phyloP scores from a whole-genome alignment of 768 basidiomycete species.

The Collybiopsis confluens region DNA sequence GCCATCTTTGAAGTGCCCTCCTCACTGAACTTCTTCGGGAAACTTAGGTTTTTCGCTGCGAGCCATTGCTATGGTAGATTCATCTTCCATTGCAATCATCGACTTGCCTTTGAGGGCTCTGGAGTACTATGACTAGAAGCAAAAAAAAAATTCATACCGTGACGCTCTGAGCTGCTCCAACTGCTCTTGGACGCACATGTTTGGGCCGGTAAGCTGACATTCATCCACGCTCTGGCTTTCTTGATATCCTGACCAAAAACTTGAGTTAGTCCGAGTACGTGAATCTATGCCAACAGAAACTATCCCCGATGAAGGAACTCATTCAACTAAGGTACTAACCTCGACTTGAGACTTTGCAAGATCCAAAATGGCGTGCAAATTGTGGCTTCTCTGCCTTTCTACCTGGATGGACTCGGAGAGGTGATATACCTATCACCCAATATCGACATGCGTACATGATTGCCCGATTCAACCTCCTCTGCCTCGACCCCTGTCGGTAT shows the following conservation, averaged over 20 bases:
- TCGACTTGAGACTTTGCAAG: neutral
- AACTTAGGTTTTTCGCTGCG: no score
- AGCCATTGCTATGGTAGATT: no score
- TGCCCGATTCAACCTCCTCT: neutral
- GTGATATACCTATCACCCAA: conserved; percentile 2
- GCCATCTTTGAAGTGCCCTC: no score
- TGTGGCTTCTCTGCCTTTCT: neutral
- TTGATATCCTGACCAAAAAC: neutral
- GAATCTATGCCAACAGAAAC: neutral
- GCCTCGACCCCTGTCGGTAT: neutral
- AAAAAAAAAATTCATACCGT: no score
- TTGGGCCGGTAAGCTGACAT: neutral
- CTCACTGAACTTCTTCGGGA: no score
- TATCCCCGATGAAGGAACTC: neutral
- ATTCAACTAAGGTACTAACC: neutral
- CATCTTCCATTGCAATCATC: no score
- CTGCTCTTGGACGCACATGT: no score
- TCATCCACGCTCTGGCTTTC: neutral
- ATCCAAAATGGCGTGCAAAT: neutral
- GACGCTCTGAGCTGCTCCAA: no score
- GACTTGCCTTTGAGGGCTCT: no score
- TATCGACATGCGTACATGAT: neutral
- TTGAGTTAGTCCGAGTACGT: neutral
- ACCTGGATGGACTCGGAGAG: neutral
- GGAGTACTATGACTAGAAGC: no score